Evolutionary conservation across 2,329 filamentous ascomycete species (phyloP).

Genomic region (Lecanicillium sp.): DNA sequence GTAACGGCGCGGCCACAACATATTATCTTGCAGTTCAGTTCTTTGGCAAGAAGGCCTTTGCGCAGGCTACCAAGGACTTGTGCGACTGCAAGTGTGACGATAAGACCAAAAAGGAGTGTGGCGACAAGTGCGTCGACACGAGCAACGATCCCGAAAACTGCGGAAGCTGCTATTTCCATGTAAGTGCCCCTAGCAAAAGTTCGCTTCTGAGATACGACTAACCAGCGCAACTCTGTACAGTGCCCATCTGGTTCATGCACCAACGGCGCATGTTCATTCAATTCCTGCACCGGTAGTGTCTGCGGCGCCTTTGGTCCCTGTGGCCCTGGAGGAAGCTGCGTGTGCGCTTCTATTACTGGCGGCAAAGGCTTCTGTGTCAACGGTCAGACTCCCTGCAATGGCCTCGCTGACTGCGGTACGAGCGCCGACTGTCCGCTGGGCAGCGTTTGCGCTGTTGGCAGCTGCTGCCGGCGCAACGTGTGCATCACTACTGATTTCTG

Average conservation of each 20-base stretch:
- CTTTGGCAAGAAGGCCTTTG: not conserved
- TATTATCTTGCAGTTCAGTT: slow-evolving; percentile 5
- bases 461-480: slow-evolving; percentile 6
- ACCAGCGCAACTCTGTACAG: not conserved
- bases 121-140: slow-evolving; percentile 9
- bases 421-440: slow-evolving; percentile 5
- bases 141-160: slow-evolving; percentile 8
- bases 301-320: slow-evolving; percentile 6
- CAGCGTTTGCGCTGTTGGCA: slow-evolving; percentile 6
- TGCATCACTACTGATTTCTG: slow-evolving; percentile 7
- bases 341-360: slow-evolving; percentile 7
- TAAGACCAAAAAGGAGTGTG: slow-evolving; percentile 7
- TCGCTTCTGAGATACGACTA: no score
- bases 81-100: slow-evolving; percentile 10
- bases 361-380: slow-evolving; percentile 12
- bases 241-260: slow-evolving; percentile 7
- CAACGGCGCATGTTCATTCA: slow-evolving; percentile 8
- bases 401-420: not conserved
- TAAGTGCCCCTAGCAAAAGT: not conserved
- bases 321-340: slow-evolving; percentile 4
- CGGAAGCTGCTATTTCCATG: slow-evolving; percentile 8
- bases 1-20: not conserved
- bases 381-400: not conserved
- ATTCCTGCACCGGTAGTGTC: not conserved
- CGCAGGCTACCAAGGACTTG: slow-evolving; percentile 1